Conservation (phyloP, 371 early-diverging fungal species). For the Mucor piriformis region DNA sequence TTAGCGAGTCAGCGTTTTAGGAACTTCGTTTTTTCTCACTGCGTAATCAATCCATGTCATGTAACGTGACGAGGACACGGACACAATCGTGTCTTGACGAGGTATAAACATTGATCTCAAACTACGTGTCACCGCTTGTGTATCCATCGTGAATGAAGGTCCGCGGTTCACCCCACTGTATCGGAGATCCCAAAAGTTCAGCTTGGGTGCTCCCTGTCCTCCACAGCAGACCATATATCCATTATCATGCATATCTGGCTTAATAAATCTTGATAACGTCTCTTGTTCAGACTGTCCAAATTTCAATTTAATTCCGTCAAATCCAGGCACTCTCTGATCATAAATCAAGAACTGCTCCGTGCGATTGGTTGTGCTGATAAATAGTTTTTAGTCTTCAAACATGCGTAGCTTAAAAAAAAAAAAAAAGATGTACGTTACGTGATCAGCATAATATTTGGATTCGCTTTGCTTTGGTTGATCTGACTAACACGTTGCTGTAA, state of each 20-base stretch:
- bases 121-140: constrained; percentile 12
- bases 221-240: constrained; percentile 46
- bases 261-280: constrained; percentile 36
- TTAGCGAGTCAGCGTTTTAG: too few relatives aligned
- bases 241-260: constrained; percentile 44
- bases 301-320: constrained; percentile 21
- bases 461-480: constrained; percentile 12
- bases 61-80: constrained; percentile 25
- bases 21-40: constrained; percentile 28
- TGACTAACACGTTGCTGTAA: constrained; percentile 10
- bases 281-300: constrained; percentile 40
- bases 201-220: constrained; percentile 26
- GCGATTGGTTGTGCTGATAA: constrained; percentile 23
- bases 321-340: constrained; percentile 29
- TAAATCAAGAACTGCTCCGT: constrained; percentile 36
- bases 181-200: constrained; percentile 48
- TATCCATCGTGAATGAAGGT: constrained; percentile 29
- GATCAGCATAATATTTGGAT: constrained; percentile 21
- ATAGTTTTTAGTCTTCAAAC: too few relatives aligned
- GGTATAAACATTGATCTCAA: constrained; percentile 33
- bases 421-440: constrained; percentile 26
- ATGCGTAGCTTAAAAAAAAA: background rate
- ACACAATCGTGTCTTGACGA: constrained; percentile 23
- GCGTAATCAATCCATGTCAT: constrained; percentile 42
- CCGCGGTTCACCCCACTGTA: constrained; percentile 28